Percentiles rank a stretch among this genome's conserved stretches.
Evolutionary conservation across 345 rosid genomes (phyloP).

Genomic region (Trapa bicornis): DNA sequence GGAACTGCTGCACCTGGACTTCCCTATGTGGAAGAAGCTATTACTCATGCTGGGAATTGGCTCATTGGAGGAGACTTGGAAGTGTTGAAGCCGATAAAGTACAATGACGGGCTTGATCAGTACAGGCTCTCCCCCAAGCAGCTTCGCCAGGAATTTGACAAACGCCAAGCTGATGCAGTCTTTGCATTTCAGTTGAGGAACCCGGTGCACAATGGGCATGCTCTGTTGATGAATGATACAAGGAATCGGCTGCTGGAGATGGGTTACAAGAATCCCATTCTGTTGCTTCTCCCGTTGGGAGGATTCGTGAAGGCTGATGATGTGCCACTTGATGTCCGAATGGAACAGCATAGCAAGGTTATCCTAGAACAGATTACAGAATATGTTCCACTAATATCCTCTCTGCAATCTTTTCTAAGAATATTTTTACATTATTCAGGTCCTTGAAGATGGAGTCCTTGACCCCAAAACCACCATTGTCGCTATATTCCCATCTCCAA

Average conservation of each 20-base stretch:
- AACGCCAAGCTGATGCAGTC: slow-evolving; percentile 86
- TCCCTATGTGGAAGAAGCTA: slow-evolving; percentile 79
- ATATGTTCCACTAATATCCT: too few species aligned
- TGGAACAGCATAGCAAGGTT: slow-evolving; percentile 95
- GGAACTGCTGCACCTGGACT: slow-evolving; percentile 81
- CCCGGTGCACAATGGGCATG: slow-evolving; percentile 95
- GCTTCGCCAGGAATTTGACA: slow-evolving; percentile 69
- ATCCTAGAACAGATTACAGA: background rate
- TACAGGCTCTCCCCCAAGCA: slow-evolving; percentile 83
- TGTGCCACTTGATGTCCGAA: slow-evolving; percentile 86
- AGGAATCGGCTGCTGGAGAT: slow-evolving; percentile 60
- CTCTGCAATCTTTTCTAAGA: too few species aligned
- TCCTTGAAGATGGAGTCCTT: slow-evolving; percentile 84
- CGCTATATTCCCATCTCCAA: slow-evolving; percentile 87
- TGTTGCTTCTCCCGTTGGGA: slow-evolving; percentile 90
- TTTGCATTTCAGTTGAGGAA: slow-evolving; percentile 93
- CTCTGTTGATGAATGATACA: slow-evolving; percentile 87
- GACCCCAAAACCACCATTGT: slow-evolving; percentile 86
- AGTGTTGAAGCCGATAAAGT: slow-evolving; percentile 63
- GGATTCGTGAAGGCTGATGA: slow-evolving; percentile 92
- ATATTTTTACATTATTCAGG: slow-evolving; percentile 25
- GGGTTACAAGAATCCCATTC: slow-evolving; percentile 88
- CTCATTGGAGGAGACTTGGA: slow-evolving; percentile 88
- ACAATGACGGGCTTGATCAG: slow-evolving; percentile 92
- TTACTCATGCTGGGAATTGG: slow-evolving; percentile 79